Percentiles rank a stretch among this genome's conserved stretches.
Evolutionary conservation across 2,329 filamentous ascomycete species (phyloP).

Genomic region (Fusarium neocosmosporiellum): DNA sequence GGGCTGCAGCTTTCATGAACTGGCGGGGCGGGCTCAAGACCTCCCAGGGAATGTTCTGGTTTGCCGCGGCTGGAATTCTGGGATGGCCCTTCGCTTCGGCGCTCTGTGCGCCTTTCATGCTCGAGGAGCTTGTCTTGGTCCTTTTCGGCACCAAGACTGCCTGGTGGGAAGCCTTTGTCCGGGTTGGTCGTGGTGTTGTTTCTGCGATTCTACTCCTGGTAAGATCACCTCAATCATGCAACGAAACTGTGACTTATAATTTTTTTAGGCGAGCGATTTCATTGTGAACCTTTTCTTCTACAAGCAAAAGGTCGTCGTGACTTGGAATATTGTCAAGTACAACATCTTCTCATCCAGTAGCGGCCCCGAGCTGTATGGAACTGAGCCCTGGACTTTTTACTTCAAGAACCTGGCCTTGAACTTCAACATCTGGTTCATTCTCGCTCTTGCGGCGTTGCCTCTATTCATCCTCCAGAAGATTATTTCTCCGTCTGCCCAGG

Average conservation of each 20-base stretch:
- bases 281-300: conserved; percentile 87
- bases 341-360: conserved; percentile 88
- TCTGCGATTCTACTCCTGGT: conserved; percentile 77
- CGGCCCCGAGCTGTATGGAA: conserved; percentile 93
- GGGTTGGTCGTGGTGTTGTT: conserved; percentile 74
- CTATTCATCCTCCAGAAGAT: conserved; percentile 80
- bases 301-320: conserved; percentile 78
- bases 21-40: conserved; percentile 85
- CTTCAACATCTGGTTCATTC: conserved; percentile 93
- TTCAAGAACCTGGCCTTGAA: conserved; percentile 90
- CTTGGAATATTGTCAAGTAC: conserved; percentile 95
- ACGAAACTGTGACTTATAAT: neutral
- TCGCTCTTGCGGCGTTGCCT: conserved; percentile 80
- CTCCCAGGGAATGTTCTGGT: conserved; percentile 88
- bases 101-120: conserved; percentile 81
- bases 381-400: conserved; percentile 97
- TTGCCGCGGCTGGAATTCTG: conserved; percentile 84
- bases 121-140: conserved; percentile 77
- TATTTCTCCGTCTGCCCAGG: conserved; percentile 68
- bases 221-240: conserved; percentile 46
- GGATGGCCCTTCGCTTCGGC: conserved; percentile 96
- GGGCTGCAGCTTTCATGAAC: conserved; percentile 89
- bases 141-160: conserved; percentile 67
- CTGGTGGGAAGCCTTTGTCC: conserved; percentile 67
- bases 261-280: conserved; percentile 71